These are phyloP conservation scores for Thraustotheca clavata DNA, from an alignment of 352 stramenopile species.

Conservation along the genomic window DNA sequence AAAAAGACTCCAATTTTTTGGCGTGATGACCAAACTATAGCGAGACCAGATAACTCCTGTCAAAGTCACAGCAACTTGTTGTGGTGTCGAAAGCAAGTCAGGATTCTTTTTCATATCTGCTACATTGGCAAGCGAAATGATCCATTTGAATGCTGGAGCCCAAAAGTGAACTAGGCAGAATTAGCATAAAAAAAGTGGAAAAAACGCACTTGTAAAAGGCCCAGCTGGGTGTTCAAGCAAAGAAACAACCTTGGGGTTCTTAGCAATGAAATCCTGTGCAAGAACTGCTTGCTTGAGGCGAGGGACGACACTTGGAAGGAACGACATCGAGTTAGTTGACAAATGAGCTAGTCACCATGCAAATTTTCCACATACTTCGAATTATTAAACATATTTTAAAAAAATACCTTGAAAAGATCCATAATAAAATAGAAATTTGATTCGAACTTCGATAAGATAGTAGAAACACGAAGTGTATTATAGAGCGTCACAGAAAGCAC, in stretches of 20 bases:
- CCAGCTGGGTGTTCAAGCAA: slow-evolving; percentile 71
- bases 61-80: slow-evolving; percentile 68
- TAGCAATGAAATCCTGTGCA: slow-evolving; percentile 53
- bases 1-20: slow-evolving; percentile 89
- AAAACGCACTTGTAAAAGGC: slow-evolving; percentile 64
- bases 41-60: slow-evolving; percentile 88
- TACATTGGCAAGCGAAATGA: slow-evolving; percentile 80
- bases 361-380: background rate
- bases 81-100: slow-evolving; percentile 72
- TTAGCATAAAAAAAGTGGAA: background rate
- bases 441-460: no score
- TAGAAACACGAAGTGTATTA: no score
- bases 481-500: no score
- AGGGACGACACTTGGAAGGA: slow-evolving; percentile 64
- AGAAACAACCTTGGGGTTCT: slow-evolving; percentile 49
- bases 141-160: slow-evolving; percentile 85
- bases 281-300: slow-evolving; percentile 67
- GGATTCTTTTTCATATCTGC: slow-evolving; percentile 73
- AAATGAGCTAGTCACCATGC: background rate
- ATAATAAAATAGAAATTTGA: no score
- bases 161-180: slow-evolving; percentile 74
- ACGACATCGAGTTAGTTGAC: slow-evolving; percentile 17
- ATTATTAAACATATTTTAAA: no score
- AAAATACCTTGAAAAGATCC: no score
- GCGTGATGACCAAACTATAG: slow-evolving; percentile 83